phyloP scores from a whole-genome alignment of 768 basidiomycete species.

The Tricholoma terreum region DNA sequence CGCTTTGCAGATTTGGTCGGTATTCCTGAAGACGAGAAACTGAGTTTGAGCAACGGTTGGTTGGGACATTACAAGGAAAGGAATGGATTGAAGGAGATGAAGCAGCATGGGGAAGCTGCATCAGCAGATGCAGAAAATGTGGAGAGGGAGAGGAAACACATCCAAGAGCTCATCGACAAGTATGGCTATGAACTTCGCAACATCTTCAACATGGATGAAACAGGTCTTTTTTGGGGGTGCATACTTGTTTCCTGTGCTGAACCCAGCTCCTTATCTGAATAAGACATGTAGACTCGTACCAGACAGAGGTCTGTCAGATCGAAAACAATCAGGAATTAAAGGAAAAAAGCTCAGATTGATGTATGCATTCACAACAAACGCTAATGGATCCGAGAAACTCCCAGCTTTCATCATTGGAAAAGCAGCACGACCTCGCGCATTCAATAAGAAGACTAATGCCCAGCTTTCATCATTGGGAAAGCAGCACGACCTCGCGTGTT shows the following conservation, averaged over 20 bases:
- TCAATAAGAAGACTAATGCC: conserved; percentile 24
- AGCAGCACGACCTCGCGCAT: conserved; percentile 23
- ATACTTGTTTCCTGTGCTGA: not conserved
- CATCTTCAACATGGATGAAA: conserved; percentile 38
- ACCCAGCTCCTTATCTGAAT: not conserved
- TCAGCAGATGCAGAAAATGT: conserved; percentile 22
- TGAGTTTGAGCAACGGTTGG: conserved; percentile 36
- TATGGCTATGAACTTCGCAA: conserved; percentile 24
- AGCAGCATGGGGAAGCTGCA: conserved; percentile 33
- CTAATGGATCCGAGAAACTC: conserved; percentile 30
- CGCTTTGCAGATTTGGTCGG: conserved; percentile 29
- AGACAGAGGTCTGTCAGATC: conserved; percentile 26
- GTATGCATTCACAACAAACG: conserved; percentile 32
- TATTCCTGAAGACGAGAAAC: conserved; percentile 28
- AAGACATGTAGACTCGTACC: too few species aligned
- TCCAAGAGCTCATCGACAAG: conserved; percentile 27
- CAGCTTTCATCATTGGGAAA: conserved; percentile 32
- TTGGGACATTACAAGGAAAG: conserved; percentile 22
- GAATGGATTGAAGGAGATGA: conserved; percentile 22
- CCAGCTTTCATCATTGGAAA: conserved; percentile 32
- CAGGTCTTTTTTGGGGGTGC: conserved; percentile 29
- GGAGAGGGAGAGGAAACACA: conserved; percentile 18
- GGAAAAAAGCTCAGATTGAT: conserved; percentile 28
- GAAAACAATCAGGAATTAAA: conserved; percentile 17
- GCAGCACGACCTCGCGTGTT: conserved; percentile 25